Evolutionary conservation across 1,139 yeast genomes (phyloP), one percentile per base, ranked within the genome.

Genomic region (Geotrichum australiense): DNA sequence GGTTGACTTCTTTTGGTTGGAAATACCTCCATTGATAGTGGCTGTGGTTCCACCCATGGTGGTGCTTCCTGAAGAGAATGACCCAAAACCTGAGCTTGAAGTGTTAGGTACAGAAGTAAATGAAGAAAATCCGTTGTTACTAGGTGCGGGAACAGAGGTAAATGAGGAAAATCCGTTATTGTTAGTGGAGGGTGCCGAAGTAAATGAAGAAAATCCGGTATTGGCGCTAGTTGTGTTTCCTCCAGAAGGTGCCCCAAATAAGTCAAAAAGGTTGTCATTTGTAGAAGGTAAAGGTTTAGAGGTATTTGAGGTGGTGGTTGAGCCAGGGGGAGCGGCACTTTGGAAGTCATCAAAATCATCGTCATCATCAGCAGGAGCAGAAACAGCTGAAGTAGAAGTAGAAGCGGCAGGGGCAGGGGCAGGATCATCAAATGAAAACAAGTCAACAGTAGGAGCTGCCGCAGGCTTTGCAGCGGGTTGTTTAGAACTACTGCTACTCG

Each of bases 341-440:
- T 89, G 96, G 72, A 89, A 89, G 53, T 91, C 97, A 51, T 85
- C 95, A 63, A 89, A 89, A 32, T 89, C 97, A 53, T 87, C 96
- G 51, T 82, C 94, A 35, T 79, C 86, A 32, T 78, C 48, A 8
- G 64, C 49, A 10, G 61, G 46, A 7, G 32, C 32, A 5, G 32
- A 15, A 29, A 21, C 20, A 12, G 19, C 43, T 39, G 49, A 41
- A 39, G 47, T 31, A 34, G 49, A 26, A 41, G 2, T 22, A 31
- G 50, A 26, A 25, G 50, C 27, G 29, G 42, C 35, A 22, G 43
- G 42, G 19, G 53, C 48, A n/a, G 52, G 45, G 3, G 60, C 49
- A 11, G 58, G 50, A 26, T 64, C 70, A 46, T 69, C 74, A 49
- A 75, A 70, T 7, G 76, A 69, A 49, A 78, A 70, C 49, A 80